These are phyloP conservation scores for Diaporthe vaccinii DNA, from an alignment of 2,329 filamentous ascomycete species.

Conservation along the genomic window DNA sequence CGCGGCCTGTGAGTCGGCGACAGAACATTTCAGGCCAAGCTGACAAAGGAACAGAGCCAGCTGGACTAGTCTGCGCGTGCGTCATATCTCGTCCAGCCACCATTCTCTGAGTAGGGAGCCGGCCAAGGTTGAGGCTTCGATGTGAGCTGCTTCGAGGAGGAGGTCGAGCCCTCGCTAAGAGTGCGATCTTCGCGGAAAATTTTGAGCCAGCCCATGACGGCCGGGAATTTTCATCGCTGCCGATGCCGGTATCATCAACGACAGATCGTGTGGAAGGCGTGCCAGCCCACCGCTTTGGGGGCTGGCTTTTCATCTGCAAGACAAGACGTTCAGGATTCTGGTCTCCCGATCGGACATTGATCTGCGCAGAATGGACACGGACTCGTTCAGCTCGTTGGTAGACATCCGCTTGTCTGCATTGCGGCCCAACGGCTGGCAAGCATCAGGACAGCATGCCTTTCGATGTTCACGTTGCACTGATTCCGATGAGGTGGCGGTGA, in stretches of 20 bases:
- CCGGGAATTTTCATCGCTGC: background rate
- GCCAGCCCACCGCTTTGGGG: background rate
- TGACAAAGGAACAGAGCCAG: background rate
- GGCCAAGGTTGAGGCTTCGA: background rate
- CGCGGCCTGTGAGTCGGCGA: background rate
- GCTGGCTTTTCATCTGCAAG: background rate
- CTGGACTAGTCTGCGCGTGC: background rate
- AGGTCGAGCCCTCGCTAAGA: background rate
- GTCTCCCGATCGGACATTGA: background rate
- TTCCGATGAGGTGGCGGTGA: constrained; percentile 18
- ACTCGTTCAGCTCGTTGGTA: constrained; percentile 3
- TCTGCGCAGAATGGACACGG: constrained; percentile 9
- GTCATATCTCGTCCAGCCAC: constrained; percentile 16
- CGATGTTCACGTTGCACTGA: background rate
- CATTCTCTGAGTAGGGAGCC: background rate
- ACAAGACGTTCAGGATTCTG: background rate
- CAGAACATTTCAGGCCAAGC: background rate
- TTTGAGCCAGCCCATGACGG: background rate
- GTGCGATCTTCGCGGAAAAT: constrained; percentile 1
- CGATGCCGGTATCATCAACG: constrained; percentile 12
- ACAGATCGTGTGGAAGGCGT: background rate
- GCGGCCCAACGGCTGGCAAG: constrained; percentile 13
- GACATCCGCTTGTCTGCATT: constrained; percentile 16
- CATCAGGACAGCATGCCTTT: constrained; percentile 1
- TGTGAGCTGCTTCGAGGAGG: background rate